Evolutionary conservation across 208 protist genomes (phyloP).

Genomic region (Wallacemonas sp.): DNA sequence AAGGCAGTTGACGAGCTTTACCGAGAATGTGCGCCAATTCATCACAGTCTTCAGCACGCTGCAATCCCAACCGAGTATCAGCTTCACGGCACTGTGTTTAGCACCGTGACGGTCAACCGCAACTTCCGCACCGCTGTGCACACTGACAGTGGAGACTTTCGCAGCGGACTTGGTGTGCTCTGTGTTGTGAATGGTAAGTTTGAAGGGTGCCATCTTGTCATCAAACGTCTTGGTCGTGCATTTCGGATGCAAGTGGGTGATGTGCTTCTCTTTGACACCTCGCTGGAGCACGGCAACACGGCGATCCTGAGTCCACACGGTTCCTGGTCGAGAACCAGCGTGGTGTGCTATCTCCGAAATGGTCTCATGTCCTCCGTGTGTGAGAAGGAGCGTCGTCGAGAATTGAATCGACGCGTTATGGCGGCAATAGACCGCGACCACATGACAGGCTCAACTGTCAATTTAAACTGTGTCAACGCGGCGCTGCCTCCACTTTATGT

Average conservation of each 20-base stretch:
- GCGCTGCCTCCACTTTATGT: constrained; percentile 65
- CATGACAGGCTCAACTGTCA: constrained; percentile 38
- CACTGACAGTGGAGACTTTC: constrained; percentile 87
- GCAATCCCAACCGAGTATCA: constrained; percentile 77
- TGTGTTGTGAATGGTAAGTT: constrained; percentile 85
- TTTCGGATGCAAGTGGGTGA: constrained; percentile 80
- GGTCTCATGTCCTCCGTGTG: constrained; percentile 77
- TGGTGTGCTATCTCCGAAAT: constrained; percentile 88
- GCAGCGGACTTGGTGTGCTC: constrained; percentile 72
- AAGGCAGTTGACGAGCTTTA: constrained; percentile 72
- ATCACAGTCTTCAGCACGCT: constrained; percentile 74
- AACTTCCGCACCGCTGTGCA: constrained; percentile 91
- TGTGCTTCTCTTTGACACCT: constrained; percentile 89
- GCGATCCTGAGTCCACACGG: constrained; percentile 46
- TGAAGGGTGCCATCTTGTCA: constrained; percentile 86
- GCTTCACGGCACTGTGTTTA: constrained; percentile 86
- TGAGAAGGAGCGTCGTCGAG: constrained; percentile 70
- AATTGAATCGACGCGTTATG: constrained; percentile 47
- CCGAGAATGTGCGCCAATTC: constrained; percentile 46
- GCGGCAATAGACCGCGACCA: constrained; percentile 22
- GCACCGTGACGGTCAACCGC: constrained; percentile 89
- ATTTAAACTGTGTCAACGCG: constrained; percentile 63
- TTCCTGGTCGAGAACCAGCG: constrained; percentile 66
- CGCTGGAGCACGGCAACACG: constrained; percentile 90
- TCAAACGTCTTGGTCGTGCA: constrained; percentile 67